Conservation (phyloP, 164 flowering plant genomes). For the Aristolochia californica region DNA sequence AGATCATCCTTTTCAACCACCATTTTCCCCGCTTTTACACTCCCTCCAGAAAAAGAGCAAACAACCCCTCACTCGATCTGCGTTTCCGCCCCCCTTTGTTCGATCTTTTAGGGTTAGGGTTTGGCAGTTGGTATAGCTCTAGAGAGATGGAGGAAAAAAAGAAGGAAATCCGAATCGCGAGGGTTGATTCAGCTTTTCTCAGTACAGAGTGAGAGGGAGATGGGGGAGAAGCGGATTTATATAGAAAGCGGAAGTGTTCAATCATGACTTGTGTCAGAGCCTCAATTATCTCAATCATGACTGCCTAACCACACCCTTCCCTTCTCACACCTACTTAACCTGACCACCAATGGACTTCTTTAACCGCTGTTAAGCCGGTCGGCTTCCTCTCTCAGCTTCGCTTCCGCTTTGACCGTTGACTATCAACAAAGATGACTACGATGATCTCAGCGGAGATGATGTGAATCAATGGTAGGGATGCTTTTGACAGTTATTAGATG, state of each 20-base stretch:
- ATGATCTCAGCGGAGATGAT: too few species aligned
- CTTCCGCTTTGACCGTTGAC: background rate
- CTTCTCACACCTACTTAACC: background rate
- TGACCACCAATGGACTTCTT: background rate
- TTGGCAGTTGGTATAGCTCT: background rate
- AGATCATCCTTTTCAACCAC: constrained; percentile 56
- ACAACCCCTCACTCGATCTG: too few species aligned
- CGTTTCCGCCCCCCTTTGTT: background rate
- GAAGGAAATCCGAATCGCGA: background rate
- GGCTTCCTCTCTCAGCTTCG: background rate
- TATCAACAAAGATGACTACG: too few species aligned
- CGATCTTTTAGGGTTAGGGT: constrained; percentile 2
- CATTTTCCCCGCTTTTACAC: constrained; percentile 15
- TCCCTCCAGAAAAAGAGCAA: background rate
- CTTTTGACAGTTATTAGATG: too few species aligned
- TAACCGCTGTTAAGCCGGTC: background rate
- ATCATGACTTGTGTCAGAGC: constrained; percentile 7
- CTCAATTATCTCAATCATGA: constrained; percentile 3
- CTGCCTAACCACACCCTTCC: constrained; percentile 2
- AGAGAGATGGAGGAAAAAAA: background rate
- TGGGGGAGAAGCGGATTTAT: background rate
- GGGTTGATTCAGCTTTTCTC: constrained; percentile 1
- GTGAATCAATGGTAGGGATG: too few species aligned
- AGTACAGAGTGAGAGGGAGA: too few species aligned
- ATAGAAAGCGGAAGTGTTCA: background rate